Conservation (phyloP, 2,329 filamentous ascomycete species). For the Diaporthe batatas region DNA sequence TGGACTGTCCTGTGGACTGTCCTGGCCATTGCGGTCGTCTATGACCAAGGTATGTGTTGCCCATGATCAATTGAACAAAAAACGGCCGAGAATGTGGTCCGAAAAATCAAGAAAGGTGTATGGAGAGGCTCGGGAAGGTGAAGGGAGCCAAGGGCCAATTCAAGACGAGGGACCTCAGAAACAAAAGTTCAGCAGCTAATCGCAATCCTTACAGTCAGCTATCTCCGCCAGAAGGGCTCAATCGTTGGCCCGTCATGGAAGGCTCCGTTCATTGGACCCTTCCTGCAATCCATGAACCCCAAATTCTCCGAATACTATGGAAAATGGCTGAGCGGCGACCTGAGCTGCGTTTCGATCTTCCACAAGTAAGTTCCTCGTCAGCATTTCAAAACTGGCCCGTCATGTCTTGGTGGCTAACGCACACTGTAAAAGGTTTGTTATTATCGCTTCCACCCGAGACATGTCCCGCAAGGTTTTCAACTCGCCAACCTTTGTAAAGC, state of each 20-base stretch:
- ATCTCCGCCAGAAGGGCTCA: constrained; percentile 79
- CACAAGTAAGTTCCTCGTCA: constrained; percentile 80
- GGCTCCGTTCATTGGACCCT: constrained; percentile 92
- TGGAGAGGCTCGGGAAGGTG: too few species aligned
- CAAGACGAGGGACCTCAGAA: neutral
- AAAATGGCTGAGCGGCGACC: constrained; percentile 91
- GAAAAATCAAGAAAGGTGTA: neutral
- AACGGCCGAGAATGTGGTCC: neutral
- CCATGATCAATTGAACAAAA: neutral
- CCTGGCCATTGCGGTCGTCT: constrained; percentile 78
- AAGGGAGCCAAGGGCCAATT: neutral
- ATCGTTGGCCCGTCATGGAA: constrained; percentile 83
- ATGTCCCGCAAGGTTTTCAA: constrained; percentile 98
- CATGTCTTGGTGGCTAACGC: constrained; percentile 35
- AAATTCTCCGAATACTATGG: constrained; percentile 91
- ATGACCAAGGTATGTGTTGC: constrained; percentile 85
- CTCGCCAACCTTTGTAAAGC: constrained; percentile 91
- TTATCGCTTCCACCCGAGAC: constrained; percentile 94
- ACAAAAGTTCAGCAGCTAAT: constrained; percentile 35
- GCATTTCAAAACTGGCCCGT: too few species aligned
- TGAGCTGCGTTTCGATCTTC: constrained; percentile 98
- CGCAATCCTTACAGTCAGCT: constrained; percentile 71
- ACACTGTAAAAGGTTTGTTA: constrained; percentile 82
- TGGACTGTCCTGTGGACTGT: constrained; percentile 78
- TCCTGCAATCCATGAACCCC: constrained; percentile 91